Percentiles rank a stretch among this genome's conserved stretches.
Evolutionary conservation across 2,329 filamentous ascomycete species (phyloP).

Genomic region (Pseudogymnoascus sp.): DNA sequence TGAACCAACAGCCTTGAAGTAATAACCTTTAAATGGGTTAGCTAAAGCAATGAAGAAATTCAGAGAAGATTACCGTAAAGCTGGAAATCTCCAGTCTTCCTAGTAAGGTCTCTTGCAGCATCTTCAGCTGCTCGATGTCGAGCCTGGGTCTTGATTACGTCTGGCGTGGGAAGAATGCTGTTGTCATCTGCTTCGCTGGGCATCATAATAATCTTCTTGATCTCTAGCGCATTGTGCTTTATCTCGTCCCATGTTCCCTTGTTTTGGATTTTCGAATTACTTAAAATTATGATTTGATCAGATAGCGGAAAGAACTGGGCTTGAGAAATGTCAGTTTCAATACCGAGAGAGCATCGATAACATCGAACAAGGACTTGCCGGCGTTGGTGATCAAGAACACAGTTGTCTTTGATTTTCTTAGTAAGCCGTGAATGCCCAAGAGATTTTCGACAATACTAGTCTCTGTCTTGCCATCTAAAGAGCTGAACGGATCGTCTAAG

Average conservation of each 20-base stretch:
- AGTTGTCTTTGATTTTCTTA: slow-evolving; percentile 31
- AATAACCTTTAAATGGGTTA: slow-evolving; percentile 9
- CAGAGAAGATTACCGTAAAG: slow-evolving; percentile 15
- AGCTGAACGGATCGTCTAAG: slow-evolving; percentile 40
- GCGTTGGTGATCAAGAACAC: slow-evolving; percentile 37
- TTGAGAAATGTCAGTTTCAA: slow-evolving; percentile 20
- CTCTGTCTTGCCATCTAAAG: slow-evolving; percentile 37
- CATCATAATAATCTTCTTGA: background rate
- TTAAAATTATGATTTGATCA: slow-evolving; percentile 34
- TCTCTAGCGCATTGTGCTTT: background rate
- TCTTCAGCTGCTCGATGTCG: slow-evolving; percentile 14
- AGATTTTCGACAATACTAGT: slow-evolving; percentile 35
- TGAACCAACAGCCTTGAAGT: background rate
- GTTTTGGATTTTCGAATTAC: slow-evolving; percentile 25
- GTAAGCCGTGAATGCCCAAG: slow-evolving; percentile 33
- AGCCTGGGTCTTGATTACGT: slow-evolving; percentile 13
- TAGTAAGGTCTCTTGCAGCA: slow-evolving; percentile 18
- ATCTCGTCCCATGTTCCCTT: slow-evolving; percentile 29
- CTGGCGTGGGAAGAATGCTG: slow-evolving; percentile 8
- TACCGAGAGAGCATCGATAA: slow-evolving; percentile 16
- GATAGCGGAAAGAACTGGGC: slow-evolving; percentile 29
- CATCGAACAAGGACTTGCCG: slow-evolving; percentile 21
- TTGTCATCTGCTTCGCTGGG: background rate
- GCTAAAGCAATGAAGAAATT: background rate
- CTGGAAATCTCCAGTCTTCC: slow-evolving; percentile 17